Evolutionary conservation across 2,329 filamentous ascomycete species (phyloP), one percentile per base, ranked within the genome.

Genomic region (Ophiostoma ulmi): DNA sequence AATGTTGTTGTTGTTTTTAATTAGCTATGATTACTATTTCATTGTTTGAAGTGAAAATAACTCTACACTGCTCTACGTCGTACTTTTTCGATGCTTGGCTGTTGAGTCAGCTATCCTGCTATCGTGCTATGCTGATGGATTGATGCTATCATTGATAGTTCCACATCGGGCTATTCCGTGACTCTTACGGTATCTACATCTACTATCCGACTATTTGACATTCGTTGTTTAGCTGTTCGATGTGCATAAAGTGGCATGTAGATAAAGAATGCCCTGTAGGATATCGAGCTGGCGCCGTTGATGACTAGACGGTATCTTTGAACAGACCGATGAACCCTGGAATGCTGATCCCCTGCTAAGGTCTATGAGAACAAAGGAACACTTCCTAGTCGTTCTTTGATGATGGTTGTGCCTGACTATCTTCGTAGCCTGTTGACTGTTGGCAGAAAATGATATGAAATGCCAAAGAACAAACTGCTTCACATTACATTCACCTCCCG

Each of bases 301-400:
- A 61, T n/a, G 22, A 61, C 8, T 31, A 8, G 3, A 5, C 5
- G 26, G 26, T 61, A 35, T 61, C 6, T 35, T 6, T 4, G 14
- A 31, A 26, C 22, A 55, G 14, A 20, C 20, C n/a, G 1, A 22
- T 22, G 58, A 35, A 61, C 58, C 26, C 22, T 31, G 58, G 58
- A 61, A 61, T 63, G 58, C 58, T 63, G 58, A 63, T 63, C 26
- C 26, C 44, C 58, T 26, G 58, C 58, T 6, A 26, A 26, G 55
- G n/a, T 13, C n/a, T 31, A 14, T 7, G 26, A 63, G 58, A 35
- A 63, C 58, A 63, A 63, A 63, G 58, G 6, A 63, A 11, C 52
- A 31, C 4, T 14, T 5, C 11, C 39, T 44, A 10, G 39, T 17
- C 8, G n/a, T 58, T 26, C 8, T 58, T 48, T 48, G 44, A 14